Conservation (phyloP, 2,329 filamentous ascomycete genomes). For the Colletotrichum costaricense region DNA sequence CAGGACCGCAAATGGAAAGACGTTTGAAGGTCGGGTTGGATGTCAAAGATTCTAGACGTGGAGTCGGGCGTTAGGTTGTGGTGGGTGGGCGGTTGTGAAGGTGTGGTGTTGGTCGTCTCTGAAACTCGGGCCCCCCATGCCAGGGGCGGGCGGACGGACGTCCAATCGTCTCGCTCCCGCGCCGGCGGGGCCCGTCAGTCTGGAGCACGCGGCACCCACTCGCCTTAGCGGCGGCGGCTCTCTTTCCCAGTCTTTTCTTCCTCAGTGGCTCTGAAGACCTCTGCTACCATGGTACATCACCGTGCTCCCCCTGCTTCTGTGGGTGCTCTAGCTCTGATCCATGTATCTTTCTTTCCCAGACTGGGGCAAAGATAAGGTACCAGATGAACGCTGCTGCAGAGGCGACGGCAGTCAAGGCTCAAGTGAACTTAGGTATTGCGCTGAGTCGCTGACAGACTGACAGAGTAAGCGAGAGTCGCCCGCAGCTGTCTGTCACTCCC, state of each 20-base stretch:
- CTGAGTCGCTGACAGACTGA: neutral
- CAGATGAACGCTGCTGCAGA: neutral
- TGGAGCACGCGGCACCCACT: conserved; percentile 33
- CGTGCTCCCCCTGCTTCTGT: neutral
- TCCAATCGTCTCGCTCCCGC: conserved; percentile 29
- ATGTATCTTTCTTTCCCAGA: neutral
- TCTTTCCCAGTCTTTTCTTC: neutral
- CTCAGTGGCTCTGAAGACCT: neutral
- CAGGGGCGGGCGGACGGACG: conserved; percentile 19
- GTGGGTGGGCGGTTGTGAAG: neutral
- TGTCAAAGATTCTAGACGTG: conserved; percentile 21
- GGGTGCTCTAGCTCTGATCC: neutral
- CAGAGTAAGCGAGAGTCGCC: neutral
- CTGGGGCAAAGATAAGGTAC: neutral
- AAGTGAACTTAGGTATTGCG: neutral
- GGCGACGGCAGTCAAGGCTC: neutral
- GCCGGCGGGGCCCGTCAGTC: conserved; percentile 15
- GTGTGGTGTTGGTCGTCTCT: conserved; percentile 6
- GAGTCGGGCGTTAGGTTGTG: neutral
- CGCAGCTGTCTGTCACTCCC: conserved; percentile 17
- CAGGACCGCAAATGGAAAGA: conserved; percentile 2
- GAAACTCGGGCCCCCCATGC: conserved; percentile 31
- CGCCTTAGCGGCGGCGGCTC: conserved; percentile 28
- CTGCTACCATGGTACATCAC: neutral
- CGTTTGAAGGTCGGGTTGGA: conserved; percentile 28